Percentiles rank a stretch among this genome's conserved stretches.
phyloP scores from a whole-genome alignment of 164 flowering plant genomes.

The Magnolia changhungtana region DNA sequence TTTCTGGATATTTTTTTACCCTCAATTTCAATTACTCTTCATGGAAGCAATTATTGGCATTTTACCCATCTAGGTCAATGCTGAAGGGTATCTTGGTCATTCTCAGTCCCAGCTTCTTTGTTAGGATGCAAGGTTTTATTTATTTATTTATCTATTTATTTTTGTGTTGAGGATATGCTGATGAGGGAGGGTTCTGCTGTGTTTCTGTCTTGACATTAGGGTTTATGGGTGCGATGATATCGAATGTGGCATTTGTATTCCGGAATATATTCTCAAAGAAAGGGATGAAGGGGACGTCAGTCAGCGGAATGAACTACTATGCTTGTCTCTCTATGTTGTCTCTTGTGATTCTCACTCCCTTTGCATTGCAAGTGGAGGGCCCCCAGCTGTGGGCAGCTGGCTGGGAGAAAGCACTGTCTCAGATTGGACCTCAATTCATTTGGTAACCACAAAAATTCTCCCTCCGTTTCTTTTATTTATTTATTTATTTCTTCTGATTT shows the following conservation, averaged over 20 bases:
- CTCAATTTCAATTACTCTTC: neutral
- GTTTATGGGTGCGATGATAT: conserved; percentile 66
- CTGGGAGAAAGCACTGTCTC: conserved; percentile 56
- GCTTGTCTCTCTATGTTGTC: conserved; percentile 61
- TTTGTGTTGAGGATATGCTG: neutral
- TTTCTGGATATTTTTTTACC: no score
- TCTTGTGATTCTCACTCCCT: conserved; percentile 68
- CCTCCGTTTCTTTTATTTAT: neutral
- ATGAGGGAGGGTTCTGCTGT: neutral
- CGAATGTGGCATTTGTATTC: conserved; percentile 60
- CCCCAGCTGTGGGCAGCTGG: conserved; percentile 85
- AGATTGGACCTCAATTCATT: conserved; percentile 66
- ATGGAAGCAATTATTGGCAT: neutral
- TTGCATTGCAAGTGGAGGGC: conserved; percentile 81
- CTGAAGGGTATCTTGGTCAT: neutral
- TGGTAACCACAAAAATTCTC: conserved; percentile 42
- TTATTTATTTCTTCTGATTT: neutral
- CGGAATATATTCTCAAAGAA: conserved; percentile 64
- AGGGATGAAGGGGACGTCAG: conserved; percentile 69
- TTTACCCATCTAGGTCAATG: no score
- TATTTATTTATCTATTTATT: neutral
- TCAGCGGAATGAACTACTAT: conserved; percentile 67
- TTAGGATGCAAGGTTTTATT: neutral
- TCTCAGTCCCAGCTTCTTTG: neutral
- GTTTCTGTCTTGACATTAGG: conserved; percentile 24